phyloP scores from a whole-genome alignment of 192 early-diverging fungal species.

The Rhizoclosmatium sp. region DNA sequence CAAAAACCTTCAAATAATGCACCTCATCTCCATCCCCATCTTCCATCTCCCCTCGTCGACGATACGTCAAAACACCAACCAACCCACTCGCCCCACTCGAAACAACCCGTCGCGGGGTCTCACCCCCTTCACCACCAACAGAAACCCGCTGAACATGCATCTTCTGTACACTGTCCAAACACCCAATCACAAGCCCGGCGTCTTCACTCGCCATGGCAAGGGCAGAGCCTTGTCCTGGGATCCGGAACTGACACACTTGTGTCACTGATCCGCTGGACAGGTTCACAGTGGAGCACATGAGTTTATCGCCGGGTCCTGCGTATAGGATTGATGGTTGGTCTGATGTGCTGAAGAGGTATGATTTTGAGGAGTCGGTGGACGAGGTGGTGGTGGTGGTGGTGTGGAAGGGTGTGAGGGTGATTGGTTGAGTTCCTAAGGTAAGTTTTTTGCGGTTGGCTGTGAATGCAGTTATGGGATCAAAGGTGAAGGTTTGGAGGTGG shows the following conservation, averaged over 20 bases:
- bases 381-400: conserved; percentile 52
- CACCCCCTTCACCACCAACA: conserved; percentile 45
- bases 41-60: conserved; percentile 41
- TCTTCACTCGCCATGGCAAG: conserved; percentile 72
- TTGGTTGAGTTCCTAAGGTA: conserved; percentile 80
- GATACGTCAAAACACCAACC: conserved; percentile 69
- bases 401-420: conserved; percentile 64
- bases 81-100: conserved; percentile 62
- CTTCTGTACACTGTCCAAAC: conserved; percentile 82
- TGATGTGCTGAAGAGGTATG: conserved; percentile 79
- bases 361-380: conserved; percentile 49
- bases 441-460: conserved; percentile 63
- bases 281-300: conserved; percentile 88
- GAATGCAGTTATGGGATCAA: conserved; percentile 54
- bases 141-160: conserved; percentile 79
- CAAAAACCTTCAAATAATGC: conserved; percentile 66
- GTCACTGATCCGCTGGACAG: conserved; percentile 38
- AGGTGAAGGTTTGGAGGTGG: conserved; percentile 73
- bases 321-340: conserved; percentile 86
- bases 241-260: conserved; percentile 28
- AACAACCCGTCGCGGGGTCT: conserved; percentile 75
- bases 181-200: conserved; percentile 71
- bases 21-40: conserved; percentile 51
- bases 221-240: conserved; percentile 28
- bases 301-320: conserved; percentile 59